Conservation (phyloP, 2,329 filamentous ascomycete species). For the Epichloe gansuensis region DNA sequence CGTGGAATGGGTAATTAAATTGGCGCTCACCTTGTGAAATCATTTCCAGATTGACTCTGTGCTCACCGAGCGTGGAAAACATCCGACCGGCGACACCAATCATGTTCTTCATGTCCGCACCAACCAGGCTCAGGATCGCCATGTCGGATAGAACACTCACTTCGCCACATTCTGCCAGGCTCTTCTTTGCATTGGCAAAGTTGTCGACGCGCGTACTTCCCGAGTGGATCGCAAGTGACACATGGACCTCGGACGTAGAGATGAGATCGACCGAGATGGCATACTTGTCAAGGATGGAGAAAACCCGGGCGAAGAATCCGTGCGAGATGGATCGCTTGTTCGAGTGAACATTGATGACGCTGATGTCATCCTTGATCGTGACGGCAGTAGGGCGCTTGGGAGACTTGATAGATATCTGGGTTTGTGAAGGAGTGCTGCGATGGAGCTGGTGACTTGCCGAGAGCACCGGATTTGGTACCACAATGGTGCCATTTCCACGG, state of each 20-base stretch:
- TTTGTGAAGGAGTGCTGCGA: conserved; percentile 33
- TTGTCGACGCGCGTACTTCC: conserved; percentile 52
- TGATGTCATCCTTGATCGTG: conserved; percentile 94
- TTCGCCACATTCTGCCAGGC: conserved; percentile 70
- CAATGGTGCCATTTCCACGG: conserved; percentile 63
- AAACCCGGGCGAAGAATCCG: conserved; percentile 90
- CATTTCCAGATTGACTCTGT: conserved; percentile 97
- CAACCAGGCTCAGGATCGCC: conserved; percentile 91
- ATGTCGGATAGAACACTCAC: conserved; percentile 85
- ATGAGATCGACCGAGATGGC: conserved; percentile 90
- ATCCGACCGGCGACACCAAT: conserved; percentile 83
- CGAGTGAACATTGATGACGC: conserved; percentile 94
- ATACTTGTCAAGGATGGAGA: conserved; percentile 78
- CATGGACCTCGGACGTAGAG: conserved; percentile 91
- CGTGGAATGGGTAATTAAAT: not conserved
- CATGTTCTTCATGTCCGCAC: conserved; percentile 97
- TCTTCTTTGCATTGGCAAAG: conserved; percentile 55
- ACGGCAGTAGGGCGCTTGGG: conserved; percentile 77
- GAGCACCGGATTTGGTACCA: conserved; percentile 60
- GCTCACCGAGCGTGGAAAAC: conserved; percentile 88
- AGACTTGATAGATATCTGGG: conserved; percentile 29
- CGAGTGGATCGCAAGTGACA: conserved; percentile 90
- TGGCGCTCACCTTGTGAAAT: conserved; percentile 74
- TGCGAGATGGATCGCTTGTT: conserved; percentile 95
- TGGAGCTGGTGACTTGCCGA: conserved; percentile 46